Evolutionary conservation across 1,284 basidiomycete genomes (phyloP), one percentile per base, ranked within the genome.

Genomic region (Ustilago trichophora): DNA sequence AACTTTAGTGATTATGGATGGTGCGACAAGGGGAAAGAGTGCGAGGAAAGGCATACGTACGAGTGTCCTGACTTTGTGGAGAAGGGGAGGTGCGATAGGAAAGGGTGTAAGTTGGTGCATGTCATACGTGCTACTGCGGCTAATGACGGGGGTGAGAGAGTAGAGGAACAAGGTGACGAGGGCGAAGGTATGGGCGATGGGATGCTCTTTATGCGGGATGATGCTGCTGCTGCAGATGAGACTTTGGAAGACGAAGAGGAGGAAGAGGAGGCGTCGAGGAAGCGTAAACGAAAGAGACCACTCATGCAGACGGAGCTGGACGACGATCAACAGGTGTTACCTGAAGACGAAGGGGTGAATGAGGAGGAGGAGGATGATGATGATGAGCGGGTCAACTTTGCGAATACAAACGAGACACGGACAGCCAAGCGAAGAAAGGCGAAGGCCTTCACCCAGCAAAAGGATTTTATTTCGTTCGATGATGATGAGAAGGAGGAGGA

Each of bases 51-150:
- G 19, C 79, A 81, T 43, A 74, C 79, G 26, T 77, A 69, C 37
- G 79, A 80, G 22, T 79, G 77, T 44, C 75, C 77, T 3, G 77
- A 77, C 33, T 80, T 77, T 46, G 63, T 72, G 12, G 70, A 72
- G 22, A 59, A 55, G 18, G 78, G 79, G 10, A 62, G 47, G 34
- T 80, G 78, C 52, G 35, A 54, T 2, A 50, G 57, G 13, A 62
- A 62, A 15, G 59, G 56, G 0, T 80, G 79, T 38, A 64, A 72
- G 37, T 41, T 80, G 24, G 62, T 72, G 9, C 79, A 80, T 33
- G 55, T 78, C 34, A 49, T 75, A 11, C 50, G 75, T 3, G 68
- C 65, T 7, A 51, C n/a, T 24, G 37, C n/a, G n/a, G 21, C 29
- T 10, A 31, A 40, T 13, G 55, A 36, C 7, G 41, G 22, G 19